phyloP scores from a whole-genome alignment of 208 protist species.

The Polymyxa betae region DNA sequence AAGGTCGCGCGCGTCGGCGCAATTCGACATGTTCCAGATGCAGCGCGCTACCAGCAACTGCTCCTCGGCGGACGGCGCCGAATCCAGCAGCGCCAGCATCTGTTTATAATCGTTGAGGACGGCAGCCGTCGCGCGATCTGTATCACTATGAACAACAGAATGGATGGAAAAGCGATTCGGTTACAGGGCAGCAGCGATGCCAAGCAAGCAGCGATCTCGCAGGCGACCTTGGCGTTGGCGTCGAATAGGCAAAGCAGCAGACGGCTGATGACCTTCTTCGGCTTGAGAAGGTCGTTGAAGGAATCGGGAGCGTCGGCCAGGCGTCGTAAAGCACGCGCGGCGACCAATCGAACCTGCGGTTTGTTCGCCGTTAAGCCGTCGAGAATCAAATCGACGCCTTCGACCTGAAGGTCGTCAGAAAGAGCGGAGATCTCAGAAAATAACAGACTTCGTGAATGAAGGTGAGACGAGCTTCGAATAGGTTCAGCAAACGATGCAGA shows the following conservation, averaged over 20 bases:
- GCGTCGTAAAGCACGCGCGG: background rate
- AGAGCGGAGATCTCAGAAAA: background rate
- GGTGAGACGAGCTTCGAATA: conserved; percentile 10
- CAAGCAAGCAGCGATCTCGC: background rate
- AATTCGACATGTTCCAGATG: conserved; percentile 45
- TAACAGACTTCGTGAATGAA: background rate
- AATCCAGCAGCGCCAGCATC: background rate
- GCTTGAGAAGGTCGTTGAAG: background rate
- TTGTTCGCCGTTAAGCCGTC: background rate
- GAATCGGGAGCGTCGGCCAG: conserved; percentile 34
- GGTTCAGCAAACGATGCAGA: background rate
- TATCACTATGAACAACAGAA: too few species aligned
- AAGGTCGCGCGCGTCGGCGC: background rate
- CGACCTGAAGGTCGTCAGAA: background rate
- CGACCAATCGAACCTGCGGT: background rate
- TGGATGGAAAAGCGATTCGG: too few species aligned
- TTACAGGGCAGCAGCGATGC: conserved; percentile 25
- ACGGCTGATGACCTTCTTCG: background rate
- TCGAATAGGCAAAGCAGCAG: conserved; percentile 18
- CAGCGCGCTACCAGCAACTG: background rate
- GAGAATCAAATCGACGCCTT: conserved; percentile 37
- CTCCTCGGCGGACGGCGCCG: background rate
- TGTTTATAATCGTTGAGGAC: background rate
- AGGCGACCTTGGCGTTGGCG: background rate
- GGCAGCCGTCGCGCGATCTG: background rate